These are phyloP conservation scores for Prunus padus DNA, from an alignment of 306 rosid species.

Conservation along the genomic window DNA sequence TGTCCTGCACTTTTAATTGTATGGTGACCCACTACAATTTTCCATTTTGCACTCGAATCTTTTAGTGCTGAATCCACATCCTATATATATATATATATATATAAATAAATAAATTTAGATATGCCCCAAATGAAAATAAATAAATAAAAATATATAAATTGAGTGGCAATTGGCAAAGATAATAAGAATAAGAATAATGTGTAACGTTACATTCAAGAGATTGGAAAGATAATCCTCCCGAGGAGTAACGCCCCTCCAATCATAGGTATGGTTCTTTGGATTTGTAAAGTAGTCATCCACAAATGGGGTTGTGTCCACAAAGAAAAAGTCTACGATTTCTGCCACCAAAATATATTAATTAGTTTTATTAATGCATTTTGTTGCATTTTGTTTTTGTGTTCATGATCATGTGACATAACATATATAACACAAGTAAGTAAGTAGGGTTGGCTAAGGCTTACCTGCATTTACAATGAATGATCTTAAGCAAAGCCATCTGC, in stretches of 20 bases:
- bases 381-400: not conserved
- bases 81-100: slow-evolving; percentile 1
- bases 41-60: slow-evolving; percentile 69
- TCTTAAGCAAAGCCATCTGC: slow-evolving; percentile 73
- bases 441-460: slow-evolving; percentile 24
- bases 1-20: slow-evolving; percentile 62
- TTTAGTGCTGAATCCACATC: slow-evolving; percentile 34
- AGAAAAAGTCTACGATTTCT: slow-evolving; percentile 66
- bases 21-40: slow-evolving; percentile 84
- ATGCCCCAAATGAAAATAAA: not conserved
- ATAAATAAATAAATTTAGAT: not conserved
- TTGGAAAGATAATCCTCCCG: slow-evolving; percentile 45
- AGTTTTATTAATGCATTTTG: not conserved
- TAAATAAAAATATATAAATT: not conserved
- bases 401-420: not conserved
- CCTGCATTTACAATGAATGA: slow-evolving; percentile 55
- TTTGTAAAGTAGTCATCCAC: slow-evolving; percentile 47
- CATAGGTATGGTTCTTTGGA: slow-evolving; percentile 49
- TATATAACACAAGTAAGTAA: not conserved
- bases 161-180: not conserved
- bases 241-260: slow-evolving; percentile 64
- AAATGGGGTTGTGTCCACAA: slow-evolving; percentile 80
- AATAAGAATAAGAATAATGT: too few species aligned
- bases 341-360: not conserved
- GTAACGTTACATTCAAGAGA: slow-evolving; percentile 49